Evolutionary conservation across 148 eudicot genomes (phyloP).

Genomic region (Vaccinium macrocarpon): DNA sequence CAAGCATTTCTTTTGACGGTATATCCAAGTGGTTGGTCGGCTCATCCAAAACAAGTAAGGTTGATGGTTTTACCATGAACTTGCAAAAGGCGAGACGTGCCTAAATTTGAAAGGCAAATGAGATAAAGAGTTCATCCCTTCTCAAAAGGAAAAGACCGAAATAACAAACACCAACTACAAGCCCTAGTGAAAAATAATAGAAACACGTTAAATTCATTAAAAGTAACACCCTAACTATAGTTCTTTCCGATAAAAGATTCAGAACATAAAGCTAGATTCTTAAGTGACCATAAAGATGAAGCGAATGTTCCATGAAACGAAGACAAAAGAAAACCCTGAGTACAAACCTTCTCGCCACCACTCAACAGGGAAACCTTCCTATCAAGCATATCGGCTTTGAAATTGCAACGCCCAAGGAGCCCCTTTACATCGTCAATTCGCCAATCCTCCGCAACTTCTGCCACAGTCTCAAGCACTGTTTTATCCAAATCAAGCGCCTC

Average conservation of each 20-base stretch:
- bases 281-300: background rate
- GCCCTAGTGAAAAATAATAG: background rate
- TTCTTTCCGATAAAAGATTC: too few relatives aligned
- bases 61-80: conserved; percentile 95
- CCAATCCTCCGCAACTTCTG: conserved; percentile 96
- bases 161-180: background rate
- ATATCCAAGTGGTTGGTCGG: conserved; percentile 98
- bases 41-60: conserved; percentile 88
- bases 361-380: conserved; percentile 88
- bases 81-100: conserved; percentile 94
- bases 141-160: background rate
- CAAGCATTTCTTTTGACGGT: conserved; percentile 99
- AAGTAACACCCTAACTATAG: background rate
- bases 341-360: conserved; percentile 90
- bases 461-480: conserved; percentile 85
- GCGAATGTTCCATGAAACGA: background rate
- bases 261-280: background rate
- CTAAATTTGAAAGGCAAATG: conserved; percentile 33
- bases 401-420: conserved; percentile 88
- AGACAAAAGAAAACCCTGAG: background rate
- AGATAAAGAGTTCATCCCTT: conserved; percentile 4
- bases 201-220: background rate
- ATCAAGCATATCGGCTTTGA: conserved; percentile 96
- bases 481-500: conserved; percentile 91
- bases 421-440: conserved; percentile 89